Base-by-base conservation (phyloP, 2,329 filamentous ascomycete genomes). In the Dryadomyces sulphureus region DNA sequence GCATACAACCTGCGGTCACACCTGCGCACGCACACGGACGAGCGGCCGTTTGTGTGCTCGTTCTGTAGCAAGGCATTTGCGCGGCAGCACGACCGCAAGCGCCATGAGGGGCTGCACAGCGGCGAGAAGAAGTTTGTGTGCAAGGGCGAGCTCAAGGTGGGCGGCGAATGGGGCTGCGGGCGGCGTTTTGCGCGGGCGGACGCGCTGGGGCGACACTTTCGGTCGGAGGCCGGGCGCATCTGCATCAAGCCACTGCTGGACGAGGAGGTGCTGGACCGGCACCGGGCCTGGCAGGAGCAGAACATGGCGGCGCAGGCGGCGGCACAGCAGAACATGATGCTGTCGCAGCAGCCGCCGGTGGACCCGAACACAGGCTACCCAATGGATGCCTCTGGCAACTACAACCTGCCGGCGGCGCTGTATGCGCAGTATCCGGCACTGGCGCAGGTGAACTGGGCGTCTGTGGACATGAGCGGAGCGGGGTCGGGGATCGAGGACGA, bases 101-200 rank as follows among this genome's bases (percentile, higher is more conserved):
- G 92, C 35, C 92, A 98, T 62, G 92, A 98, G 65, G 89, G 90
- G 35, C 68, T 98, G 38, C 92, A 98, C 59, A 93, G 86, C 0
- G 92, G 92, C 38, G 92, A 98, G 66, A 98, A 96, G 76, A 96
- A 94, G 59, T 98, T 96, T 60, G 85, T 96, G 7, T 98, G 92
- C 65, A 88, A 87, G 54, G 92, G 92, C 45, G 84, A 89, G 48
- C 77, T 98, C 43, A 89, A 90, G 54, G 78, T 78, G 2, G 80
- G 81, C 41, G 81, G 81, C 5, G 78, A 84, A 53, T 98, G 92
- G 92, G 92, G 92, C 19, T 98, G 92, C 55, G 87, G 87, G 4
- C 77, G 92, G 50, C 77, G 89, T 9, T 98, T 98, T 62, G 92
- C 92, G 16, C 85, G 92, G 55, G 92, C 92, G 5, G 92, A 98